A percentile compares a stretch with the other conserved stretches of the same genome.
phyloP scores from a whole-genome alignment of 2,329 filamentous ascomycete genomes.

The Ceratocystis lukuohia region DNA sequence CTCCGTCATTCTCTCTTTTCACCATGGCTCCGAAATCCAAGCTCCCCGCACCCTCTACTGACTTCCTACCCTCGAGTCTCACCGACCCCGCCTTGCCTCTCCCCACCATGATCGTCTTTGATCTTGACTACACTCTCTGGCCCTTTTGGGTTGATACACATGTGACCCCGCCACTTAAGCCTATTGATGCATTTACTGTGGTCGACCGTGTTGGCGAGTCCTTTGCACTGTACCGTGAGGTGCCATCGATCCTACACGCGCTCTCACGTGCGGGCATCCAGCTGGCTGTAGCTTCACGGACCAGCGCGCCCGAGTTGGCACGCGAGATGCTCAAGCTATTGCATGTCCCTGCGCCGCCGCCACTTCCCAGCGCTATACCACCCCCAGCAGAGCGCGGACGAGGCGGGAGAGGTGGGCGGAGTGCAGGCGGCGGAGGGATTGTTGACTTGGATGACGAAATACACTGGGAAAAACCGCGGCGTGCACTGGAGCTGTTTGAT shows the following conservation, averaged over 20 bases:
- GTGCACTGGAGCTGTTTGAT: constrained; percentile 47
- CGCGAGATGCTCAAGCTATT: constrained; percentile 67
- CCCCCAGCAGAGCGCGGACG: background rate
- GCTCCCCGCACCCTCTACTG: constrained; percentile 20
- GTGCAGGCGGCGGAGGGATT: constrained; percentile 21
- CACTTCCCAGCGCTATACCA: constrained; percentile 19
- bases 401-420: constrained; percentile 20
- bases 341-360: constrained; percentile 36
- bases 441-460: constrained; percentile 8
- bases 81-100: constrained; percentile 48
- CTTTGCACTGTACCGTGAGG: constrained; percentile 58
- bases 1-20: background rate
- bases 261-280: constrained; percentile 36
- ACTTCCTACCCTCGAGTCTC: constrained; percentile 32
- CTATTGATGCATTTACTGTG: constrained; percentile 30
- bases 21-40: constrained; percentile 21
- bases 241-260: constrained; percentile 52
- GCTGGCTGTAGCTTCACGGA: constrained; percentile 68
- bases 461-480: constrained; percentile 27
- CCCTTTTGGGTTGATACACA: constrained; percentile 97
- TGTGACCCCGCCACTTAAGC: constrained; percentile 57
- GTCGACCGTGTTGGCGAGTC: constrained; percentile 49
- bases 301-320: constrained; percentile 64
- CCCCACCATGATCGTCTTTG: constrained; percentile 77
- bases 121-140: constrained; percentile 98